Evolutionary conservation across 2,329 filamentous ascomycete genomes (phyloP), one percentile per base, ranked within the genome.

Genomic region (Beauveria varroae): DNA sequence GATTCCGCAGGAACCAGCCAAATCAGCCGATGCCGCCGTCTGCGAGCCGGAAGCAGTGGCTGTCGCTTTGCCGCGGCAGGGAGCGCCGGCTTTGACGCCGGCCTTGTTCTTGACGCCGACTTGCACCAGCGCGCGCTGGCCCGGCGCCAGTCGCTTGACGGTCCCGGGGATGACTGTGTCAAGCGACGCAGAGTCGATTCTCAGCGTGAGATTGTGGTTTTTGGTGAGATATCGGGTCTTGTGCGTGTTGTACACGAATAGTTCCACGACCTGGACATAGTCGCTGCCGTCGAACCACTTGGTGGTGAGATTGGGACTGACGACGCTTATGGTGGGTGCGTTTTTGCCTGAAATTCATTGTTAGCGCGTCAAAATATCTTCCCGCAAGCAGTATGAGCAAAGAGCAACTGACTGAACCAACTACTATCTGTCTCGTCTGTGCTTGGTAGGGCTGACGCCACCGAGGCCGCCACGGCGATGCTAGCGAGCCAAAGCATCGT

Each of bases 101-200:
- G 44, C 58, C 24, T 57, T 64, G 63, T 64, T 64, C 54, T 44
- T 60, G 43, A 64, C 61, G 34, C 56, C 58, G 24, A 64, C 55
- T 12, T 61, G 58, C 3, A 63, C 58, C 5, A 63, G 40, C 18
- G 61, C 51, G 8, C 47, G 57, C 41, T 63, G 63, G 43, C 61
- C 61, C 5, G 63, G 61, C 9, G 61, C 63, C 22, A 64, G 63
- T 4, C 63, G 57, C 12, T 37, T 62, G 50, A 64, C 47, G 16
- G 28, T 57, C n/a, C 63, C 63, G 3, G 61, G 58, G 6, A 54
- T 12, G 30, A 60, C 46, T 5, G 63, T 64, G 40, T 60, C 46
- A 2, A 62, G 51, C 9, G 55, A 64, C 3, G 46, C 8, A 22
- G 60, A 64, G 20, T 60, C 44, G 14, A 62, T 24, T 1, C 26